Percentiles rank a stretch among this genome's conserved stretches.
phyloP scores from a whole-genome alignment of 2,329 filamentous ascomycete genomes.

The Delphinella strobiligena region DNA sequence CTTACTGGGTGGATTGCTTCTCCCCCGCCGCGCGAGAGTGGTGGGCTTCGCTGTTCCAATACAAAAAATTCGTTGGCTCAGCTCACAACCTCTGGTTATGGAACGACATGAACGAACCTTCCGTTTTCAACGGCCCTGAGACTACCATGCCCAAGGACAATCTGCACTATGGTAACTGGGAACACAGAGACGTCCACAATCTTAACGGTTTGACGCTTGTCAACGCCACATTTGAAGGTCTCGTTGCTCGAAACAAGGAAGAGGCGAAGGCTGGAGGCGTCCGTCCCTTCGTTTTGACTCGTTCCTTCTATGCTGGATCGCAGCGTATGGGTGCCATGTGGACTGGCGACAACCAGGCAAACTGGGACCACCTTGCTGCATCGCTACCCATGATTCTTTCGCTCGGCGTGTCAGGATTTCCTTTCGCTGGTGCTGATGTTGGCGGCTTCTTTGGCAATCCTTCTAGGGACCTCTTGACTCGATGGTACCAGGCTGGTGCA shows the following conservation, averaged over 20 bases:
- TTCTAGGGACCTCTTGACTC: constrained; percentile 75
- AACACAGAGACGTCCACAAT: constrained; percentile 94
- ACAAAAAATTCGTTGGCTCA: constrained; percentile 76
- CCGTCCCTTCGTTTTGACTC: constrained; percentile 84
- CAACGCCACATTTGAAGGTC: constrained; percentile 81
- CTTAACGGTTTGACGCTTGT: constrained; percentile 90
- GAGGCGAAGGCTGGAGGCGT: constrained; percentile 41
- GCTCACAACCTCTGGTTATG: constrained; percentile 83
- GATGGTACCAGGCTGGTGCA: constrained; percentile 93
- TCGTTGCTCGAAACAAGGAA: constrained; percentile 74
- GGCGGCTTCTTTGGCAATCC: constrained; percentile 98
- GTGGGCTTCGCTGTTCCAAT: constrained; percentile 86
- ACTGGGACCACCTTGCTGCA: constrained; percentile 80
- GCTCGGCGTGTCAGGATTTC: constrained; percentile 84
- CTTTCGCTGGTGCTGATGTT: constrained; percentile 89
- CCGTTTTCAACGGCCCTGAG: constrained; percentile 95
- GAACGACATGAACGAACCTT: constrained; percentile 99
- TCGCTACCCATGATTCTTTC: constrained; percentile 88
- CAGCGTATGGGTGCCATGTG: constrained; percentile 92
- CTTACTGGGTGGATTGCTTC: constrained; percentile 92
- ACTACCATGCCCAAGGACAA: constrained; percentile 99
- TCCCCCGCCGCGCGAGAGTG: constrained; percentile 83
- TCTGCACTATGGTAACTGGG: constrained; percentile 80
- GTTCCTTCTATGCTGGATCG: constrained; percentile 82
- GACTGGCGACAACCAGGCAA: constrained; percentile 95